Evolutionary conservation across 176 grass and related monocot genomes (phyloP).

Genomic region (Bothriochloa decipiens): DNA sequence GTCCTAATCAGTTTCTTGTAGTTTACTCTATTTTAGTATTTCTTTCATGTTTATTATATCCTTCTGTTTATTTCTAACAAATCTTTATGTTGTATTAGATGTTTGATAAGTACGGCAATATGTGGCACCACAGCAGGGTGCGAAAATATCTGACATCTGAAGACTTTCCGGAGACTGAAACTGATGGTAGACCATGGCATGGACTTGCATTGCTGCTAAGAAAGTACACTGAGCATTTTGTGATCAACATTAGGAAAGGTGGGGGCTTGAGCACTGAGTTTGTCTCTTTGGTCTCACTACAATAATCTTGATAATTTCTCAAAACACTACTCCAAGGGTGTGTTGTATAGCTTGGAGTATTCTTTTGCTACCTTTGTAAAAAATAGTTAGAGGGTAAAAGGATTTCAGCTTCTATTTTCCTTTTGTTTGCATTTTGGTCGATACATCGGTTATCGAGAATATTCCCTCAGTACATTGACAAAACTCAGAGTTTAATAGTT

Average conservation of each 20-base stretch:
- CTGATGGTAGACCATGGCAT: constrained; percentile 70
- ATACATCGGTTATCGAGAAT: neutral
- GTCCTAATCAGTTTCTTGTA: neutral
- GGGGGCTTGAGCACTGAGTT: constrained; percentile 61
- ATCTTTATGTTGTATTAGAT: constrained; percentile 49
- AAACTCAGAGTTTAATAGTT: neutral
- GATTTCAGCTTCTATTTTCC: neutral
- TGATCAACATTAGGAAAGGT: constrained; percentile 67
- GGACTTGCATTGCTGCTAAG: constrained; percentile 71
- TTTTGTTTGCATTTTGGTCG: neutral
- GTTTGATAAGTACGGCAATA: constrained; percentile 62
- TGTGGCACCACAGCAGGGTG: constrained; percentile 88
- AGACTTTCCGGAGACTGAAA: constrained; percentile 51
- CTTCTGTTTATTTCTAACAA: constrained; percentile 19
- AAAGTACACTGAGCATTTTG: constrained; percentile 75
- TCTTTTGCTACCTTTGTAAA: constrained; percentile 20
- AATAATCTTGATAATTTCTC: constrained; percentile 53
- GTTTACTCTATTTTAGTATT: neutral
- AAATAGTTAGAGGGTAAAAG: neutral
- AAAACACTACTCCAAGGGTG: neutral
- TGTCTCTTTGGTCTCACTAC: constrained; percentile 71
- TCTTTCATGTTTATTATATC: neutral
- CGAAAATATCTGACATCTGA: constrained; percentile 81
- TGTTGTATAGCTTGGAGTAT: constrained; percentile 33
- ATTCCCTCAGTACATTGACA: neutral